Evolutionary conservation across 2,329 filamentous ascomycete genomes (phyloP).

Genomic region (Paecilomyces formosus): DNA sequence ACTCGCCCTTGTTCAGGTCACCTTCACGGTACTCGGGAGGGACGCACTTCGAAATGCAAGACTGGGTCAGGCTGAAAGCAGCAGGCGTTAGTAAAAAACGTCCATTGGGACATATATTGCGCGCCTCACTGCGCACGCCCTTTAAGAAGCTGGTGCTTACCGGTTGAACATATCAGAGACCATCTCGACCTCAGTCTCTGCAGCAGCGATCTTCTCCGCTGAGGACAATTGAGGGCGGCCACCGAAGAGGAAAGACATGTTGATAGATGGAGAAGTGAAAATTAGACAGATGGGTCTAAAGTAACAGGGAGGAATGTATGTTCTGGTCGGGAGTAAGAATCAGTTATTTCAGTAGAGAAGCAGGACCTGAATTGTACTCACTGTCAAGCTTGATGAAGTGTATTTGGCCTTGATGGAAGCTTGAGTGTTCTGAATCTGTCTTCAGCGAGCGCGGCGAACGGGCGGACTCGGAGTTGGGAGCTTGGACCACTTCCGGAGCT

Average conservation of each 20-base stretch:
- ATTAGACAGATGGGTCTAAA: conserved; percentile 1
- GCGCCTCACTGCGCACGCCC: not conserved
- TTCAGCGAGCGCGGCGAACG: not conserved
- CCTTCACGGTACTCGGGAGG: conserved; percentile 87
- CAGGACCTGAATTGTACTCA: not conserved
- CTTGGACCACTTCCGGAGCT: conserved; percentile 7
- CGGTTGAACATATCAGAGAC: conserved; percentile 97
- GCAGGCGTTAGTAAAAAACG: not conserved
- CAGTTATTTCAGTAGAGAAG: not conserved
- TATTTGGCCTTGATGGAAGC: not conserved
- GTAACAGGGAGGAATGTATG: not conserved
- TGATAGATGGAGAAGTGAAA: conserved; percentile 20
- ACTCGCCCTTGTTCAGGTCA: conserved; percentile 98
- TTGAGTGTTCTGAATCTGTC: not conserved
- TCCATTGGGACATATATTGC: not conserved
- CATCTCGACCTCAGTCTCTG: conserved; percentile 96
- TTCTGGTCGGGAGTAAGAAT: not conserved
- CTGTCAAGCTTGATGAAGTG: not conserved
- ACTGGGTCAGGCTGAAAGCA: conserved; percentile 63
- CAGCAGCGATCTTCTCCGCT: conserved; percentile 93
- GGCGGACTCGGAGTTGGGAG: conserved; percentile 1
- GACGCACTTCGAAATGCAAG: conserved; percentile 91
- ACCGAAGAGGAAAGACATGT: conserved; percentile 68
- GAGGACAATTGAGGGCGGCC: conserved; percentile 76
- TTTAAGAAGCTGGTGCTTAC: conserved; percentile 43